Base-by-base conservation (phyloP, 1,284 basidiomycete genomes). In the Puccinia polysora region DNA sequence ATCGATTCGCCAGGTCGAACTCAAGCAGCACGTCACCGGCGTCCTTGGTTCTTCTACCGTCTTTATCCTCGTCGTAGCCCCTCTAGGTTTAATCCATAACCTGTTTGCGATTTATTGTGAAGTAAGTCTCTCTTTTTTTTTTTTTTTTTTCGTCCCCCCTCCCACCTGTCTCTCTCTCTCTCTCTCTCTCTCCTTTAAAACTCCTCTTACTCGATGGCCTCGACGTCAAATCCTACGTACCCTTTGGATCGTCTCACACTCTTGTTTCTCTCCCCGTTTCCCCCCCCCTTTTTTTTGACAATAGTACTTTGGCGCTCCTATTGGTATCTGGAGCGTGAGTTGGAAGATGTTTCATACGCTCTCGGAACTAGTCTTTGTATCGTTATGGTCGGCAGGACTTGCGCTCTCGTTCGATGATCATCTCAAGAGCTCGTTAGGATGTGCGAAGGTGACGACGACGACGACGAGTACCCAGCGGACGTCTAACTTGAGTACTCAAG, bases 321-420 rank as follows among this genome's bases (percentile, higher is more conserved):
- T 95, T 50, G 92, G 91, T 14, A 83, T 95, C 34, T 95, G 92
- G 92, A 84, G 84, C 67, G 90, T 90, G 25, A 89, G 89, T 38
- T 85, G 82, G 69, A 92, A 92, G 80, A 84, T 91, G 63, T 85
- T 87, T 1, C 87, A 90, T 77, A 90, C 89, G 5, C 84, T 90
- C 52, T 83, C 85, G 12, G 90, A 92, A 82, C 87, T 93, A 49
- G 82, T 91, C 63, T 93, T 92, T 78, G 91, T 95, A 74, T 92
- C 89, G 80, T 85, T 89, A 23, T 95, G 91, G 91, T 90, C 89
- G 73, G 89, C 90, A n/a, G 87, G 89, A 36, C 84, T 95, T 53
- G 88, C 89, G 14, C 86, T 94, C 63, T 86, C 86, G 73, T 90
- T 94, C 79, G 90, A 95, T 83, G 91, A 94, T 78, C 91, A 88